These are phyloP conservation scores for Wallacemonas sp. DNA, from an alignment of 208 protist genomes.

Conservation along the genomic window DNA sequence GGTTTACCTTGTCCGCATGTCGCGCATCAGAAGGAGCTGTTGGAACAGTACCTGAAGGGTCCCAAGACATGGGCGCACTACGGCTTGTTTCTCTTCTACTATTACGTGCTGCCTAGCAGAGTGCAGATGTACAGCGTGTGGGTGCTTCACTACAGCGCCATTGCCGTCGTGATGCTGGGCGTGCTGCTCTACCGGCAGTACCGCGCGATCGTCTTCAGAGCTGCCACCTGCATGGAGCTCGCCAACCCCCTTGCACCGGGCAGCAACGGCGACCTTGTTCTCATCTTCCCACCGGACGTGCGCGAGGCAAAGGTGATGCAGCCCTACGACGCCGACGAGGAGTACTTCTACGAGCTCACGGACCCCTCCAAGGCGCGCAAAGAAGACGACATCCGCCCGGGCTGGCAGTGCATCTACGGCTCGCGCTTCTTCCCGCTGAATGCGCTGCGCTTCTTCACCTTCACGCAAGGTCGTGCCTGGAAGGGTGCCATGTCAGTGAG, in stretches of 20 bases:
- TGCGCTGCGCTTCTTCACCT: slow-evolving; percentile 21
- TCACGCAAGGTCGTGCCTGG: slow-evolving; percentile 38
- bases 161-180: slow-evolving; percentile 19
- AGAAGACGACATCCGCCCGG: neutral
- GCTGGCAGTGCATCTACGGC: slow-evolving; percentile 46
- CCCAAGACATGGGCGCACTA: slow-evolving; percentile 10
- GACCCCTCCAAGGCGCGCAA: slow-evolving; percentile 29
- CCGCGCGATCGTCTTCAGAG: slow-evolving; percentile 38
- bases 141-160: slow-evolving; percentile 54
- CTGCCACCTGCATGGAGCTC: slow-evolving; percentile 63
- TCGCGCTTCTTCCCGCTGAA: slow-evolving; percentile 35
- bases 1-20: slow-evolving; percentile 51
- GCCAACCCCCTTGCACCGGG: slow-evolving; percentile 71
- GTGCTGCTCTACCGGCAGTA: slow-evolving; percentile 32
- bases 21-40: slow-evolving; percentile 7
- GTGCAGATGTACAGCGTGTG: slow-evolving; percentile 51
- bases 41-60: slow-evolving; percentile 2
- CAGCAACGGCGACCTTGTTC: slow-evolving; percentile 53
- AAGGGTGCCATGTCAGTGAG: slow-evolving; percentile 55
- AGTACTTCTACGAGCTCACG: slow-evolving; percentile 36
- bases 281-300: slow-evolving; percentile 44
- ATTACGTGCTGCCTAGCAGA: slow-evolving; percentile 43
- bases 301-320: slow-evolving; percentile 2
- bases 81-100: slow-evolving; percentile 23
- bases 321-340: slow-evolving; percentile 24